Evolutionary conservation across 306 rosid genomes (phyloP), one percentile per base, ranked within the genome.

Genomic region (Styphnolobium japonicum): DNA sequence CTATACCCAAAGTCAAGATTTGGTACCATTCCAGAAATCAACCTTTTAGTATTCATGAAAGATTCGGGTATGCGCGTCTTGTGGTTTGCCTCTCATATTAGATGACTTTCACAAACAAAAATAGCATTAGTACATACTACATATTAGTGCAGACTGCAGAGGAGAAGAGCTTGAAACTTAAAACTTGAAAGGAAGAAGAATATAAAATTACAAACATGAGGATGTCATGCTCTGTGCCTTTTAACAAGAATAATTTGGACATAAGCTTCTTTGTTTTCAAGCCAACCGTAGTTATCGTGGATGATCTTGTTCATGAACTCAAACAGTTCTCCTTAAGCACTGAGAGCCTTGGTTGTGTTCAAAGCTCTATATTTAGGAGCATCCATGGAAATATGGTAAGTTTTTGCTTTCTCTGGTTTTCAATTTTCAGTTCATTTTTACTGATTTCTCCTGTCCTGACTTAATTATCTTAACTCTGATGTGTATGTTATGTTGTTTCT

Each of bases 311-410:
- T 66, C 89, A 84, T 60, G 89, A 75, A 1, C 88, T 94, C 22
- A 84, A 89, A 18, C 85, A 80, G 3, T 89, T 94, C 81, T 92
- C 98, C 62, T 63, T 81, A 56, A 83, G 49, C 76, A 83, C 97
- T 10, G 71, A 86, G 70, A 67, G 22, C 22, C 96, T 92, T 79
- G 97, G 98, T 51, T 94, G 98, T 88, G 74, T 92, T 18, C 98
- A 89, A 4, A 90, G 84, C 75, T 90, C 89, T 70, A 83, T 92
- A 22, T 85, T 92, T 58, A 92, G 91, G 78, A 94, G 97, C 92
- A 89, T 94, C 87, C 97, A 94, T 89, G 97, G 97, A 81, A 94
- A 89, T 76, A 81, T 71, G 92, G 98, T 92, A 80, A 62, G 31
- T 45, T 63, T 46, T 67, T 18, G 2, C 15, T 78, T 52, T 51